These are phyloP conservation scores for Aspergillus incahuasiensis DNA, from an alignment of 495 filamentous ascomycete genomes.

Conservation along the genomic window DNA sequence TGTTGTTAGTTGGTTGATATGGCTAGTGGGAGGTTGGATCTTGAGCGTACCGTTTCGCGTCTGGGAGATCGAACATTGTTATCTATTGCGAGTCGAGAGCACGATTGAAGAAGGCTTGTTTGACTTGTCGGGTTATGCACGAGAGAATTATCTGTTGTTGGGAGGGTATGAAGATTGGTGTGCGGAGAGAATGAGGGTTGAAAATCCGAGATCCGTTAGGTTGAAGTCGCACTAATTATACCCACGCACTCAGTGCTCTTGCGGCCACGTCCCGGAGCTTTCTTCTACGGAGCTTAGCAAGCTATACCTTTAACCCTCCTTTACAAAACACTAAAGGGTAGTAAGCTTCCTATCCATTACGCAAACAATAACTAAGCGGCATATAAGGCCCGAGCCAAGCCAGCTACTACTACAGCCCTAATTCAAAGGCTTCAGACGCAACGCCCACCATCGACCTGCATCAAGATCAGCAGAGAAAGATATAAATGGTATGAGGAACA, in stretches of 20 bases:
- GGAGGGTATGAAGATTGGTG: neutral
- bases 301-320: too few species aligned
- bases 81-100: neutral
- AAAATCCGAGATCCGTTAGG: neutral
- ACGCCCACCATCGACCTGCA: slow-evolving; percentile 15
- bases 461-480: neutral
- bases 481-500: neutral
- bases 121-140: neutral
- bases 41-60: slow-evolving; percentile 35
- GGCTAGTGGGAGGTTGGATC: neutral
- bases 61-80: slow-evolving; percentile 41
- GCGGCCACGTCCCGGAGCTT: slow-evolving; percentile 9
- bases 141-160: neutral
- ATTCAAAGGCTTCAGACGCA: slow-evolving; percentile 12
- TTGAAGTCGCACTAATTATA: neutral
- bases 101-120: too few species aligned
- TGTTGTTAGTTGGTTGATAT: slow-evolving; percentile 4
- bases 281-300: neutral
- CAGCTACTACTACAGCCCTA: neutral
- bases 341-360: too few species aligned
- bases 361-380: too few species aligned
- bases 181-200: slow-evolving; percentile 4
- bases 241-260: neutral
- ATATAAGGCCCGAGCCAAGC: too few species aligned
- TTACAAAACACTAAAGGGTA: too few species aligned